Evolutionary conservation across 352 stramenopile species (phyloP).

Genomic region (Pythium apleroticum): DNA sequence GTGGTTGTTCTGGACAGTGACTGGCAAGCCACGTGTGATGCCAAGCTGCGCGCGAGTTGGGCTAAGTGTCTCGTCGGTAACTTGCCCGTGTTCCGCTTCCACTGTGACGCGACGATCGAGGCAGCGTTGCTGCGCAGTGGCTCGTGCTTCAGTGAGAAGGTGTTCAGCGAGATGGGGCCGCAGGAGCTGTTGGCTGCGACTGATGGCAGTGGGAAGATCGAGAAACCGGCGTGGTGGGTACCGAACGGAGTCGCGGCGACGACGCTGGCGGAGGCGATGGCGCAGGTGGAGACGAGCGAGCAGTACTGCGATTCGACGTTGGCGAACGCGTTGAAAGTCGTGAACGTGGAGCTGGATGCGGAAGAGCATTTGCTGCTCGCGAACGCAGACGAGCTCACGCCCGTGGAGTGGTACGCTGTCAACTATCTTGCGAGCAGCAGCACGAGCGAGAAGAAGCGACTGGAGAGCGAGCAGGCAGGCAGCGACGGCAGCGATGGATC

Average conservation of each 20-base stretch:
- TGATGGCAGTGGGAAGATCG: slow-evolving; percentile 35
- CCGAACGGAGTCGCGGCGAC: slow-evolving; percentile 29
- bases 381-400: slow-evolving; percentile 80
- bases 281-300: slow-evolving; percentile 43
- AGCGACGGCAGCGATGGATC: slow-evolving; percentile 31
- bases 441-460: slow-evolving; percentile 47
- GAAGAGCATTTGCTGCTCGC: slow-evolving; percentile 82
- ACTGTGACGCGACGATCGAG: slow-evolving; percentile 82
- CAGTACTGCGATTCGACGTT: slow-evolving; percentile 43
- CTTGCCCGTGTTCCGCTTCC: slow-evolving; percentile 67
- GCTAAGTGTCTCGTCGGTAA: slow-evolving; percentile 50
- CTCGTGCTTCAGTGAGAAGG: slow-evolving; percentile 73
- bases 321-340: slow-evolving; percentile 46
- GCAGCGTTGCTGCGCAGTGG: slow-evolving; percentile 69
- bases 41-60: slow-evolving; percentile 80
- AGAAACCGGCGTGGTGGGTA: slow-evolving; percentile 76
- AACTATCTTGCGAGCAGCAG: slow-evolving; percentile 67
- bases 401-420: slow-evolving; percentile 86
- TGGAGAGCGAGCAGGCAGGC: slow-evolving; percentile 9
- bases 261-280: slow-evolving; percentile 25
- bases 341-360: slow-evolving; percentile 70
- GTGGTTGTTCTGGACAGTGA: slow-evolving; percentile 83
- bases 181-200: slow-evolving; percentile 56
- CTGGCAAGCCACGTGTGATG: slow-evolving; percentile 78
- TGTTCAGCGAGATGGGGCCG: slow-evolving; percentile 74